These are phyloP conservation scores for Cenococcum geophilum DNA, from an alignment of 495 filamentous ascomycete genomes.

Conservation along the genomic window DNA sequence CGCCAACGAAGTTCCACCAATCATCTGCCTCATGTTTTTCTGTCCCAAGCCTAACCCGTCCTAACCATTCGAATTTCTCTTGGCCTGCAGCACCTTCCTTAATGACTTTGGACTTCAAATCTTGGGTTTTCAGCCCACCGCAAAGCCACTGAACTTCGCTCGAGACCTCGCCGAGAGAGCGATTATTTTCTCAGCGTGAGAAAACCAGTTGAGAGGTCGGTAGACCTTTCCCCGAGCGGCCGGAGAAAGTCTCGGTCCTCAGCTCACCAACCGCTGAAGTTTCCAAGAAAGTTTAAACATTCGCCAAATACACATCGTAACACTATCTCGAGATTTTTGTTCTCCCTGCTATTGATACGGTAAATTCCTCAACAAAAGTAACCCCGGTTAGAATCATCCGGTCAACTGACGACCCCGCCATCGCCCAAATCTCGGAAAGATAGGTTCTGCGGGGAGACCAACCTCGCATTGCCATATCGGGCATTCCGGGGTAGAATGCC, in stretches of 20 bases:
- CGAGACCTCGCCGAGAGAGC: too few species aligned
- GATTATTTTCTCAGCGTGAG: too few species aligned
- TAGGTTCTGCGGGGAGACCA: constrained; percentile 21
- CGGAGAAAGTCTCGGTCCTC: background rate
- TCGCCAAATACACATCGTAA: too few species aligned
- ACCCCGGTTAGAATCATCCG: background rate
- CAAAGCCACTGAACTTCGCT: background rate
- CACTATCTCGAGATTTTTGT: too few species aligned
- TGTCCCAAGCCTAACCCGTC: too few species aligned
- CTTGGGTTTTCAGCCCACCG: background rate
- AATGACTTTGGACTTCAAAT: too few species aligned
- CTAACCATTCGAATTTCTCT: too few species aligned
- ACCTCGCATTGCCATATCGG: constrained; percentile 13
- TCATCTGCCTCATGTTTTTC: background rate
- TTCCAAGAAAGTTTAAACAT: too few species aligned
- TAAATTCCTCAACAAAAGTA: background rate
- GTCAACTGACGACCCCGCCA: constrained; percentile 8
- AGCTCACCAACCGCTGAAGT: too few species aligned
- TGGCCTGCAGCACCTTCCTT: too few species aligned
- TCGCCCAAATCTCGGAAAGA: background rate
- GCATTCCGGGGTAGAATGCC: constrained; percentile 14
- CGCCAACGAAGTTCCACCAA: background rate
- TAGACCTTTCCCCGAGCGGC: background rate
- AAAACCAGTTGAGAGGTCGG: background rate
- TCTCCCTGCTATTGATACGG: background rate